These are phyloP conservation scores for Aspergillus bombycis DNA, from an alignment of 2,329 filamentous ascomycete genomes.

Conservation along the genomic window DNA sequence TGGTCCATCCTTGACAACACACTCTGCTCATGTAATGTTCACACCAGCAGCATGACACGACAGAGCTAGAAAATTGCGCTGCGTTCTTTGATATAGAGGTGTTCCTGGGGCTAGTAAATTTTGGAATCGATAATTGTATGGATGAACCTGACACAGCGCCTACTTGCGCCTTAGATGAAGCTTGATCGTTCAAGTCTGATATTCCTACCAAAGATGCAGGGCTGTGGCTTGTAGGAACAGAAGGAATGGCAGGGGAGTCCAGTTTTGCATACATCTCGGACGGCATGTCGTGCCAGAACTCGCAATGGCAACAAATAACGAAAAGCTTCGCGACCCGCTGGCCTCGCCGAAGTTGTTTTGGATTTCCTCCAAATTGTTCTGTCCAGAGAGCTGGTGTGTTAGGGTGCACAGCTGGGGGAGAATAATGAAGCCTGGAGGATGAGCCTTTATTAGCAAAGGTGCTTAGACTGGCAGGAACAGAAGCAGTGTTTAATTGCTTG, in stretches of 20 bases:
- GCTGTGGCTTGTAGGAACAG: neutral
- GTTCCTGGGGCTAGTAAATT: constrained; percentile 10
- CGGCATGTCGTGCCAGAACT: constrained; percentile 48
- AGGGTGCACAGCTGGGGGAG: neutral
- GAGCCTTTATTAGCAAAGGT: neutral
- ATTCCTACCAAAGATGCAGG: neutral
- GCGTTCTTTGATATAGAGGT: constrained; percentile 4
- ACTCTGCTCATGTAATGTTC: constrained; percentile 68
- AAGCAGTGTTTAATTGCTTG: neutral
- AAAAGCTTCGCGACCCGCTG: constrained; percentile 43
- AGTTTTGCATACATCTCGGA: constrained; percentile 43
- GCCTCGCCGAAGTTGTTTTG: constrained; percentile 17
- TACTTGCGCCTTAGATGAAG: neutral
- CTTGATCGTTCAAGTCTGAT: neutral
- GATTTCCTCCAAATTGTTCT: constrained; percentile 19
- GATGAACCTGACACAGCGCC: neutral
- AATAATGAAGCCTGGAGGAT: neutral
- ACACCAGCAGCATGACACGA: constrained; percentile 73
- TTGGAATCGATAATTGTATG: neutral
- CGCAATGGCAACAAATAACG: constrained; percentile 48
- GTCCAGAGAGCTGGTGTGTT: constrained; percentile 5
- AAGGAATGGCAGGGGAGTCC: constrained; percentile 28
- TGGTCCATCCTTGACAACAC: constrained; percentile 71
- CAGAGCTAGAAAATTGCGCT: constrained; percentile 11
- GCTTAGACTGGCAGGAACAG: neutral